Evolutionary conservation across 306 rosid species (phyloP).

Genomic region (Cucumis cinereus): DNA sequence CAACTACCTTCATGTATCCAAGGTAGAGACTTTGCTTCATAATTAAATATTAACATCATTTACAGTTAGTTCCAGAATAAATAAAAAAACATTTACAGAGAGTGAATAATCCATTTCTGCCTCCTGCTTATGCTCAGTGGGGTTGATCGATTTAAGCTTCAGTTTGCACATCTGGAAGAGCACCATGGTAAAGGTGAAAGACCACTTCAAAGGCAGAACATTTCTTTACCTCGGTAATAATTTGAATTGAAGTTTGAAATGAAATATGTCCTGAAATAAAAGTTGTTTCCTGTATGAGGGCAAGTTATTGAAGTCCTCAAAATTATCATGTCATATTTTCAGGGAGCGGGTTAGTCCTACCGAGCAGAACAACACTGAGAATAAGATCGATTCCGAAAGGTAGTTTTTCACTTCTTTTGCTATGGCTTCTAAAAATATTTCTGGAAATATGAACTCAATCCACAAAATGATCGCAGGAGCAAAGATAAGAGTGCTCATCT

Average conservation of each 20-base stretch:
- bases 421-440: conserved; percentile 28
- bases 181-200: conserved; percentile 55
- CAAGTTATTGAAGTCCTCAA: neutral
- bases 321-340: neutral
- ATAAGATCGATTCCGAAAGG: conserved; percentile 30
- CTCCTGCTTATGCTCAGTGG: conserved; percentile 46
- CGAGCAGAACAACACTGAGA: conserved; percentile 26
- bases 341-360: conserved; percentile 70
- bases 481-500: conserved; percentile 34
- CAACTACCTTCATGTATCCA: conserved; percentile 92
- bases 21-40: conserved; percentile 23
- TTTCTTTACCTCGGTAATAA: conserved; percentile 75
- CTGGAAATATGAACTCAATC: conserved; percentile 22
- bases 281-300: neutral
- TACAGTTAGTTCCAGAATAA: neutral
- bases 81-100: too few species aligned
- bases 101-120: conserved; percentile 4
- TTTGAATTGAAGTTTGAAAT: neutral
- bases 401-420: conserved; percentile 26
- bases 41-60: neutral
- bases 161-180: conserved; percentile 97
- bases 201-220: conserved; percentile 83
- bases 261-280: neutral
- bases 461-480: conserved; percentile 32
- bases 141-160: conserved; percentile 90